Evolutionary conservation across 2,329 filamentous ascomycete species (phyloP).

Genomic region (Simplicillium sp.): DNA sequence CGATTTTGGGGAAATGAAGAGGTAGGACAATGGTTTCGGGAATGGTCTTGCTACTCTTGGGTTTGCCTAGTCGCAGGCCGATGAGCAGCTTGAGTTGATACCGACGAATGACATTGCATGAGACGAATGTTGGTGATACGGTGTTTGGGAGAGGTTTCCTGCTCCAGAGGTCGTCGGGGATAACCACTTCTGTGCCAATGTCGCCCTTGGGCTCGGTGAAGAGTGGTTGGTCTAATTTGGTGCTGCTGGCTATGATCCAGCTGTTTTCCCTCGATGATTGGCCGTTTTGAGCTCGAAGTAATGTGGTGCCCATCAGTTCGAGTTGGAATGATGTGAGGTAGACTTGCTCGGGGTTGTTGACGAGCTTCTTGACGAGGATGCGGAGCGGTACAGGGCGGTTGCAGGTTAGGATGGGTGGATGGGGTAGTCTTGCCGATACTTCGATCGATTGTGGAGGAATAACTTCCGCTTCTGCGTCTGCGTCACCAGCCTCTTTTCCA

Average conservation of each 20-base stretch:
- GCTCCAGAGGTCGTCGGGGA: conserved; percentile 67
- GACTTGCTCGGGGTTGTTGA: conserved; percentile 57
- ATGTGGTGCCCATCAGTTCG: conserved; percentile 69
- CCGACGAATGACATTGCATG: conserved; percentile 74
- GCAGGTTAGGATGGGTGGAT: conserved; percentile 81
- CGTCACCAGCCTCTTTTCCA: not conserved
- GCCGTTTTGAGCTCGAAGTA: conserved; percentile 69
- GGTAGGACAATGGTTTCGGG: conserved; percentile 73
- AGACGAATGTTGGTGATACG: conserved; percentile 75
- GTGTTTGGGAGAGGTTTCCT: conserved; percentile 67
- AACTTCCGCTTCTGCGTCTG: conserved; percentile 9
- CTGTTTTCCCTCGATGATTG: conserved; percentile 58
- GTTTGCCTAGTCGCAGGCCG: conserved; percentile 66
- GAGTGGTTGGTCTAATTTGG: conserved; percentile 63
- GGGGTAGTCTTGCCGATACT: conserved; percentile 67
- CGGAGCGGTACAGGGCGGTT: conserved; percentile 77
- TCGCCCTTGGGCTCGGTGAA: conserved; percentile 44
- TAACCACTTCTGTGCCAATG: conserved; percentile 55
- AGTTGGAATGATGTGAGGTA: conserved; percentile 74
- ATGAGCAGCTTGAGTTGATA: conserved; percentile 75
- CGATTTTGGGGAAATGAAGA: conserved; percentile 61
- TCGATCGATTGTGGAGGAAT: conserved; percentile 59
- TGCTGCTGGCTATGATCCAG: conserved; percentile 66
- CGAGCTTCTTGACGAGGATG: conserved; percentile 69
- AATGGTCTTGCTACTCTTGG: conserved; percentile 23